Evolutionary conservation across 2,329 filamentous ascomycete species (phyloP).

Genomic region (Eurotiales sp.): DNA sequence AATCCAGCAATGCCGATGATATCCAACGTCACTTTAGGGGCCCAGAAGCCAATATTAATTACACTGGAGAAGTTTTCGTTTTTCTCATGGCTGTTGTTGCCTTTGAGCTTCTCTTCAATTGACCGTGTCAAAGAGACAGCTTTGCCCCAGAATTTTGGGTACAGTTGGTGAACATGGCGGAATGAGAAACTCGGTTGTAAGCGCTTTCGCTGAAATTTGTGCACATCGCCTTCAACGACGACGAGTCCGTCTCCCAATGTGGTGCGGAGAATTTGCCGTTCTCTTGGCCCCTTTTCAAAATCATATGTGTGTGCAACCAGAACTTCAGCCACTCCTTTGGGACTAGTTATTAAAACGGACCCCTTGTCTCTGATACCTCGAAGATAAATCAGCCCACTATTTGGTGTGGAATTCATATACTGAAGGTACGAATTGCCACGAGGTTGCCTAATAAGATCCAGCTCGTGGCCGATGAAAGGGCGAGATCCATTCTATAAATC

Average conservation of each 20-base stretch:
- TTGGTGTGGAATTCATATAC: background rate
- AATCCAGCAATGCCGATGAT: conserved; percentile 61
- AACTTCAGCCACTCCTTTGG: background rate
- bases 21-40: conserved; percentile 37
- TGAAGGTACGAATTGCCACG: background rate
- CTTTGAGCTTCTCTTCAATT: conserved; percentile 20
- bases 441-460: background rate
- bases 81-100: background rate
- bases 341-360: background rate
- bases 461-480: background rate
- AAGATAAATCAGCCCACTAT: background rate
- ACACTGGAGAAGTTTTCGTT: conserved; percentile 53
- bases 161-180: conserved; percentile 71
- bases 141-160: conserved; percentile 73
- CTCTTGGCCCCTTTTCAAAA: background rate
- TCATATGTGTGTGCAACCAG: background rate
- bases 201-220: conserved; percentile 70
- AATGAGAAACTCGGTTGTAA: conserved; percentile 73
- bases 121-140: conserved; percentile 55
- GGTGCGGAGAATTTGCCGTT: background rate
- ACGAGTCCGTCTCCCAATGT: conserved; percentile 42
- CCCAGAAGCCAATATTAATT: conserved; percentile 56
- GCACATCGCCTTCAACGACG: conserved; percentile 76
- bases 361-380: background rate
- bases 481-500: background rate